These are phyloP conservation scores for Cyclocybe aegerita DNA, from an alignment of 768 basidiomycete species.

Conservation along the genomic window DNA sequence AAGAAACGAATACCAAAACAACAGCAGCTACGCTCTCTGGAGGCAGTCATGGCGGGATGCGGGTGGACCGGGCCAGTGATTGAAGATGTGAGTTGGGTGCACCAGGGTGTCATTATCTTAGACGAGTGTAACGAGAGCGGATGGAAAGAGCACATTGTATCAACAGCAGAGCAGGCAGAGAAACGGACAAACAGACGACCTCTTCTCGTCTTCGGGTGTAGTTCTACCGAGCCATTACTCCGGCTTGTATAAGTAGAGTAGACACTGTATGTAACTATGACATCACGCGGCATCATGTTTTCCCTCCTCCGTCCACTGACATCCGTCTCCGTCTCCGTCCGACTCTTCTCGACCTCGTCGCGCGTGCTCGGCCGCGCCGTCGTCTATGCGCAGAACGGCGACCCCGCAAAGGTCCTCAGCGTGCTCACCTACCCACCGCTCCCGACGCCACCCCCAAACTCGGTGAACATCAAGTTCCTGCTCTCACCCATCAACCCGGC, in stretches of 20 bases:
- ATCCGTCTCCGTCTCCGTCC: conserved; percentile 8
- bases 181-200: too few species aligned
- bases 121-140: conserved; percentile 22
- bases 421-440: conserved; percentile 51
- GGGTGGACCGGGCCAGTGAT: conserved; percentile 31
- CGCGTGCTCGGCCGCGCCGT: conserved; percentile 54
- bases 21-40: conserved; percentile 38
- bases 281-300: conserved; percentile 16
- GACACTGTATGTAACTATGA: neutral
- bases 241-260: neutral
- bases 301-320: conserved; percentile 11
- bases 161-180: too few species aligned
- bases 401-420: conserved; percentile 59
- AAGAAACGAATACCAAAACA: conserved; percentile 29
- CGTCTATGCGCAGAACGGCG: conserved; percentile 60
- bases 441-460: conserved; percentile 51
- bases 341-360: conserved; percentile 30
- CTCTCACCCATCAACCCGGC: conserved; percentile 81
- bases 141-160: conserved; percentile 1
- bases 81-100: conserved; percentile 9
- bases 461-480: conserved; percentile 65
- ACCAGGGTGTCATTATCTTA: conserved; percentile 38
- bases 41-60: conserved; percentile 47
- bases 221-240: conserved; percentile 1
- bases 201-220: conserved; percentile 2